Base-by-base conservation (phyloP, 1,284 basidiomycete genomes). In the Cerrena zonata region DNA sequence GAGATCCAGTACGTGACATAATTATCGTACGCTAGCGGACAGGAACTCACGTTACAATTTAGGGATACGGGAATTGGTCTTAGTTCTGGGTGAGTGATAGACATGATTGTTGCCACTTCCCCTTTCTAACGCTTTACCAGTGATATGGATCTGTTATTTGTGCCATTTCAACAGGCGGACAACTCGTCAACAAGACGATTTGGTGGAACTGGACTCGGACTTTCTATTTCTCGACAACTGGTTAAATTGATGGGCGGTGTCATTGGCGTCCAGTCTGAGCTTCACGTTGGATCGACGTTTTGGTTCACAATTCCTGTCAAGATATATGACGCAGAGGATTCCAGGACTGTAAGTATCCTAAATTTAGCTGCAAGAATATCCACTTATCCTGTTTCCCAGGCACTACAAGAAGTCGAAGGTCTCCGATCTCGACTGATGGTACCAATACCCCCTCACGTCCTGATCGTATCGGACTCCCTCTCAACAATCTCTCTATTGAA, bases 121-220 rank as follows among this genome's bases (percentile, higher is more conserved):
- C 36, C 2, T n/a, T 25, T 13, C 13, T 7, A 27, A 52, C 5
- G 53, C 21, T 15, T 5, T 41, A 22, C 5, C 44, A 67, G 76
- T 53, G 83, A 86, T 53, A 77, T 82, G 2, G 80, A 84, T 46
- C 70, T 78, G 10, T 65, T 87, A 2, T 87, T 86, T 54, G 77
- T 82, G 19, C 84, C 84, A 12, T 87, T 87, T 56, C 82, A 84
- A 55, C 84, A 87, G 65, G 84, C 83, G 10, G 84, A 87, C 68
- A 85, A 82, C 57, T 86, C 83, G 0, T 84, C 83, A 1, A 86
- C 84, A 15, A 76, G 83, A 22, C 75, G 79, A 4, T 87, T 85
- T 59, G 84, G 84, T 48, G 83, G 83, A 4, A 85, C 83, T 15
- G 82, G 82, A n/a, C 62, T 87, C 12, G 84, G 84, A 19, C 65